Percentiles rank a stretch among this genome's conserved stretches.
Evolutionary conservation across 2,329 filamentous ascomycete species (phyloP).

Genomic region (Fusarium fracticaudum): DNA sequence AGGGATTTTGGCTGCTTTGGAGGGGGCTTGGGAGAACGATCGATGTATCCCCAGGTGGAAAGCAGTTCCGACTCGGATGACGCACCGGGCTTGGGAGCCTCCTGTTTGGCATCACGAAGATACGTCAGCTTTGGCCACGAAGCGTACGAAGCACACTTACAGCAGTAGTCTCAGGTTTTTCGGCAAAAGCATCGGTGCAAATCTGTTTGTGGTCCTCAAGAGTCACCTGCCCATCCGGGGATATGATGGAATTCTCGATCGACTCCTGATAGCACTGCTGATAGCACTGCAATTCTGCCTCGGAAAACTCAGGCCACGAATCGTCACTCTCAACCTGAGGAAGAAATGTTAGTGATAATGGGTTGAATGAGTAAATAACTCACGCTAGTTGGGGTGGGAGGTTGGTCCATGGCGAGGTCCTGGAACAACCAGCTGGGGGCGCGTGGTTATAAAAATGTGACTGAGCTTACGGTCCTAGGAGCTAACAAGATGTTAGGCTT

Average conservation of each 20-base stretch:
- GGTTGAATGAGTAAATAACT: neutral
- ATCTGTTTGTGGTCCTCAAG: neutral
- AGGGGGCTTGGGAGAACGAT: neutral
- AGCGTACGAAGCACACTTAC: neutral
- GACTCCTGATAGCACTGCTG: neutral
- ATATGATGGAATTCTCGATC: neutral
- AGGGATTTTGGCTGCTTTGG: neutral
- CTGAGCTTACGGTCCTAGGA: too few species aligned
- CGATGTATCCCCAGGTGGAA: neutral
- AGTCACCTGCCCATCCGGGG: neutral
- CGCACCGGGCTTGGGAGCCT: neutral
- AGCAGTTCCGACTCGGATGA: neutral
- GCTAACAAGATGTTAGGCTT: neutral
- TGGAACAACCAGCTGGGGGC: neutral
- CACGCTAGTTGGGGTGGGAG: neutral
- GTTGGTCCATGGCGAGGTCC: neutral
- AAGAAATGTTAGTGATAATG: neutral
- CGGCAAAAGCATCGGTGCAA: rapidly evolving
- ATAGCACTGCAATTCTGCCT: neutral
- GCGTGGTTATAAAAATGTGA: neutral
- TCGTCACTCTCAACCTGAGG: neutral
- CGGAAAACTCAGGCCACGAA: neutral
- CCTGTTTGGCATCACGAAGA: neutral
- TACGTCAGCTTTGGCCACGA: neutral
- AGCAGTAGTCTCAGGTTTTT: neutral